phyloP scores from a whole-genome alignment of 2,329 filamentous ascomycete species.

The Didymella sp. region DNA sequence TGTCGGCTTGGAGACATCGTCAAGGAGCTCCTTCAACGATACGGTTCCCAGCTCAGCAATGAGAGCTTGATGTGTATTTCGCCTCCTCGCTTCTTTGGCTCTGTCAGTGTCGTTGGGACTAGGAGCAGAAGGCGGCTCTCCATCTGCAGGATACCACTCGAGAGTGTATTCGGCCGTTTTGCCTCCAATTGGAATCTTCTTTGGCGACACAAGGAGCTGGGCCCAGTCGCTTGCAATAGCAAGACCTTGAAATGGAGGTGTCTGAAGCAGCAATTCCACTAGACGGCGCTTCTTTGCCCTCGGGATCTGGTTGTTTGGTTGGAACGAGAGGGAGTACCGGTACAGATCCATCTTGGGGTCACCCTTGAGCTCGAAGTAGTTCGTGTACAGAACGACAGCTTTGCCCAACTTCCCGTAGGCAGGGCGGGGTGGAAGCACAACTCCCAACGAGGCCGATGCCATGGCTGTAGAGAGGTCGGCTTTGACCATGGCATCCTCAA shows the following conservation, averaged over 20 bases:
- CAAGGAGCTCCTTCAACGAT: slow-evolving; percentile 51
- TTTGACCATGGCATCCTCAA: slow-evolving; percentile 45
- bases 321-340: slow-evolving; percentile 41
- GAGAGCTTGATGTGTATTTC: slow-evolving; percentile 27
- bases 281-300: slow-evolving; percentile 58
- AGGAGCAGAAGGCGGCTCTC: slow-evolving; percentile 29
- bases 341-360: slow-evolving; percentile 29
- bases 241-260: slow-evolving; percentile 39
- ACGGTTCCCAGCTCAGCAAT: slow-evolving; percentile 37
- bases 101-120: slow-evolving; percentile 25
- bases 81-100: slow-evolving; percentile 23
- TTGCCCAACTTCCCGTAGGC: slow-evolving; percentile 49
- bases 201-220: slow-evolving; percentile 36
- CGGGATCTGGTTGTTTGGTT: slow-evolving; percentile 43
- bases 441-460: slow-evolving; percentile 30
- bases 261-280: slow-evolving; percentile 54
- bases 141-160: slow-evolving; percentile 37
- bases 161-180: slow-evolving; percentile 12
- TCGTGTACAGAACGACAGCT: slow-evolving; percentile 52
- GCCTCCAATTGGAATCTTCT: slow-evolving; percentile 31
- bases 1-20: slow-evolving; percentile 53
- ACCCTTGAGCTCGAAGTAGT: slow-evolving; percentile 50
- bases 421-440: slow-evolving; percentile 36
- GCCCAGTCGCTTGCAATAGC: slow-evolving; percentile 51
- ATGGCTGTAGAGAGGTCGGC: slow-evolving; percentile 32